These are phyloP conservation scores for Theobroma grandiflorum DNA, from an alignment of 441 rosid genomes.

Conservation along the genomic window DNA sequence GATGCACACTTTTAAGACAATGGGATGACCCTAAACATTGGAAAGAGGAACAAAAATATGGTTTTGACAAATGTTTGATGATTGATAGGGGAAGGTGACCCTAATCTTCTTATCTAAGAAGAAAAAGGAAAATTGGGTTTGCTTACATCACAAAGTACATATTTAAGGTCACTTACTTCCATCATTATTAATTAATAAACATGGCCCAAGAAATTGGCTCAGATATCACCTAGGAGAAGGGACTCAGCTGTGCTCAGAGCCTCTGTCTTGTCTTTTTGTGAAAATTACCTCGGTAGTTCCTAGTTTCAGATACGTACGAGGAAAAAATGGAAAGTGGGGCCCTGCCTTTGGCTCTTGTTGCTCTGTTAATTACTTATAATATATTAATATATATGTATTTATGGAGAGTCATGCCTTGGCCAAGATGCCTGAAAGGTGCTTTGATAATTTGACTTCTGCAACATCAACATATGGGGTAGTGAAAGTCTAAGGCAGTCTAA, in stretches of 20 bases:
- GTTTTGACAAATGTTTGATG: background rate
- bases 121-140: background rate
- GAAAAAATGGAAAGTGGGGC: slow-evolving; percentile 4
- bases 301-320: slow-evolving; percentile 13
- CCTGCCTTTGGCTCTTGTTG: background rate
- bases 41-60: background rate
- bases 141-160: background rate
- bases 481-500: slow-evolving; percentile 15
- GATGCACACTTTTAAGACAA: background rate
- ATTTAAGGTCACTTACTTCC: background rate
- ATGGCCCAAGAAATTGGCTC: slow-evolving; percentile 14
- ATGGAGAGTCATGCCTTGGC: background rate
- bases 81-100: background rate
- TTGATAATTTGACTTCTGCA: slow-evolving; percentile 4
- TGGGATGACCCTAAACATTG: background rate
- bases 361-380: background rate
- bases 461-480: background rate
- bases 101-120: background rate
- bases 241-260: background rate
- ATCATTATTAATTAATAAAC: background rate
- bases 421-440: background rate
- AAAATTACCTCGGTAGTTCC: background rate
- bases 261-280: background rate
- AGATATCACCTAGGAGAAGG: slow-evolving; percentile 5
- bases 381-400: background rate